Conservation (phyloP, 192 early-diverging fungal species). For the Chytriomyces sp. region DNA sequence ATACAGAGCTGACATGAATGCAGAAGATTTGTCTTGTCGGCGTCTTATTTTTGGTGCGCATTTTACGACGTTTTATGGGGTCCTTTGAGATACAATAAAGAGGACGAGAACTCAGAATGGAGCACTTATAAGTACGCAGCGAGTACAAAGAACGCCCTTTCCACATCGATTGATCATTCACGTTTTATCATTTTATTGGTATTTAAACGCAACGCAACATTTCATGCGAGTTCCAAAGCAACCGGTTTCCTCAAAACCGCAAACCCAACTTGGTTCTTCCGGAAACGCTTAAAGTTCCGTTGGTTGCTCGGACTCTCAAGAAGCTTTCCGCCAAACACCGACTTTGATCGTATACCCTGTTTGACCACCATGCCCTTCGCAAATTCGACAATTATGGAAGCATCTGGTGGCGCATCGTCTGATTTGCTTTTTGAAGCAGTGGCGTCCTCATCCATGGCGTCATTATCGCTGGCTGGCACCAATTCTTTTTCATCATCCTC, state of each 20-base stretch:
- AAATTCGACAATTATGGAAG: background rate
- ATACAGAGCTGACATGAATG: slow-evolving; percentile 3
- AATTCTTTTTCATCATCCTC: background rate
- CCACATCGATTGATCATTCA: no score
- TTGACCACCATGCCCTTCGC: slow-evolving; percentile 4
- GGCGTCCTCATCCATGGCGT: background rate
- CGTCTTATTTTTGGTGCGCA: slow-evolving; percentile 15
- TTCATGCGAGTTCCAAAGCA: slow-evolving; percentile 6
- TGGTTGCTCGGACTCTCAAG: background rate
- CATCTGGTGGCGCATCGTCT: background rate
- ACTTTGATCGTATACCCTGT: background rate
- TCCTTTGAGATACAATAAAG: background rate
- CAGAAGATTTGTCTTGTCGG: background rate
- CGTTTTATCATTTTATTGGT: no score
- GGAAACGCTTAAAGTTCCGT: slow-evolving; percentile 8
- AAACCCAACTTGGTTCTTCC: slow-evolving; percentile 1
- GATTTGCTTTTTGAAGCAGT: background rate
- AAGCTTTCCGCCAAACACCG: background rate
- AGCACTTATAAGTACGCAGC: no score
- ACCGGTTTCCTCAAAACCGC: background rate
- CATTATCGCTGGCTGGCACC: background rate
- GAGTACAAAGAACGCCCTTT: no score
- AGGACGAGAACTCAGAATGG: no score
- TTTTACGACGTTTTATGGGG: slow-evolving; percentile 15
- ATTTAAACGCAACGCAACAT: background rate